Conservation (phyloP, 441 rosid genomes). For the Croton setiger region DNA sequence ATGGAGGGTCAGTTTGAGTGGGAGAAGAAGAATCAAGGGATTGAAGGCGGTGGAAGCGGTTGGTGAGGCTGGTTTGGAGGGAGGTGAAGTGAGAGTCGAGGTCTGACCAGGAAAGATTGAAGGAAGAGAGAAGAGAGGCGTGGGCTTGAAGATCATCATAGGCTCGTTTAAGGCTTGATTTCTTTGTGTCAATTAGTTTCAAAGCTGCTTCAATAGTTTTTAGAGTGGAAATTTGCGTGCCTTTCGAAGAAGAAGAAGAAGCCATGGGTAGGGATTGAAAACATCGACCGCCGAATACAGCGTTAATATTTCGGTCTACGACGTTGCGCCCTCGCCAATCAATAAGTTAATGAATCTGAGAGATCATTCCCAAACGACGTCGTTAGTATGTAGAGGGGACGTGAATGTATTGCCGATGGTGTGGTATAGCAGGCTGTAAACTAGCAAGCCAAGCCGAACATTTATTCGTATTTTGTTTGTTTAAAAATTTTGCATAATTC, state of each 20-base stretch:
- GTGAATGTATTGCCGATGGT: no score
- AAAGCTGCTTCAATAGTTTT: slow-evolving; percentile 47
- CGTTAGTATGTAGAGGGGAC: no score
- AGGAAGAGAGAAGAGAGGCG: slow-evolving; percentile 45
- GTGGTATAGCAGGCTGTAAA: no score
- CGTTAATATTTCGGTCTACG: not conserved
- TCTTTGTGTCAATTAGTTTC: slow-evolving; percentile 49
- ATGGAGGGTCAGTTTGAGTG: not conserved
- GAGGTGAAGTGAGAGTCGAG: slow-evolving; percentile 63
- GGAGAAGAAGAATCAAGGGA: slow-evolving; percentile 20
- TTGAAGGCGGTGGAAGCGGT: slow-evolving; percentile 48
- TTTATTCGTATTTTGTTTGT: no score
- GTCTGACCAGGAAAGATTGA: slow-evolving; percentile 56
- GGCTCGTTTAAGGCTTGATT: slow-evolving; percentile 48
- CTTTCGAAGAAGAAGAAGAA: not conserved
- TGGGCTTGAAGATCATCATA: slow-evolving; percentile 59
- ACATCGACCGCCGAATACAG: not conserved
- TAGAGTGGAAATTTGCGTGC: slow-evolving; percentile 28
- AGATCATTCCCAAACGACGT: no score
- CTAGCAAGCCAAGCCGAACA: no score
- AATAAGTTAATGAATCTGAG: not conserved
- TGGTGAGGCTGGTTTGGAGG: slow-evolving; percentile 32
- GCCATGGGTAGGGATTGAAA: slow-evolving; percentile 15
- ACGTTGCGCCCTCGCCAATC: not conserved
- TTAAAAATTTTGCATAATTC: no score